Evolutionary conservation across 768 basidiomycete species (phyloP).

Genomic region (Suillus subalutaceus): DNA sequence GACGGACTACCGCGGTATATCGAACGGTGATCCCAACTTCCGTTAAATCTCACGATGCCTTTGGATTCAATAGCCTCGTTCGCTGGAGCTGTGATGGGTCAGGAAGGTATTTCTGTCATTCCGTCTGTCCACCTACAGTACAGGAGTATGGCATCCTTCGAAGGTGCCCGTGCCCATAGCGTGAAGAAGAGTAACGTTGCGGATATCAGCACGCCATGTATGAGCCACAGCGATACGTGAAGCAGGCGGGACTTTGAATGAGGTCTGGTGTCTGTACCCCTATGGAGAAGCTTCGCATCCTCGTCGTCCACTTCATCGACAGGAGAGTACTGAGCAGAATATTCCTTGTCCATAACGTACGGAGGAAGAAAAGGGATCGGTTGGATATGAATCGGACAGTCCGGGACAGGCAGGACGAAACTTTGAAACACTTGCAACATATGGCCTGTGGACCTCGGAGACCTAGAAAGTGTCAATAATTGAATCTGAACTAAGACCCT

Average conservation of each 20-base stretch:
- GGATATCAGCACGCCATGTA: conserved; percentile 3
- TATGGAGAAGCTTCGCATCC: neutral
- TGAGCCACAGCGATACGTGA: conserved; percentile 5
- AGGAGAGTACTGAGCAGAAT: neutral
- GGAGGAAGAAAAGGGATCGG: neutral
- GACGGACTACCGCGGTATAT: conserved; percentile 12
- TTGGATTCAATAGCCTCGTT: neutral
- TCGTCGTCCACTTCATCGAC: neutral
- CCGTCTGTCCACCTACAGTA: neutral
- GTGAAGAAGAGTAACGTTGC: conserved; percentile 8
- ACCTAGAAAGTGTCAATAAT: neutral
- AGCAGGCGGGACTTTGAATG: neutral
- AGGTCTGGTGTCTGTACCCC: neutral
- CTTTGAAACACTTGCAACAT: neutral
- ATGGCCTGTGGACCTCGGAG: neutral
- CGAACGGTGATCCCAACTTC: neutral
- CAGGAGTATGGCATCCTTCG: neutral
- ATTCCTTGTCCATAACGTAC: neutral
- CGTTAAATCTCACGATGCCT: conserved; percentile 1
- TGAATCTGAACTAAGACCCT: neutral
- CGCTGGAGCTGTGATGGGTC: neutral
- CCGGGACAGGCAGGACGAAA: neutral
- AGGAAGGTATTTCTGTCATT: neutral
- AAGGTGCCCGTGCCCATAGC: conserved; percentile 11
- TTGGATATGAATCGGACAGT: neutral